Evolutionary conservation across 2,329 filamentous ascomycete genomes (phyloP), one percentile per base, ranked within the genome.

Genomic region (Aspergillus sp.): DNA sequence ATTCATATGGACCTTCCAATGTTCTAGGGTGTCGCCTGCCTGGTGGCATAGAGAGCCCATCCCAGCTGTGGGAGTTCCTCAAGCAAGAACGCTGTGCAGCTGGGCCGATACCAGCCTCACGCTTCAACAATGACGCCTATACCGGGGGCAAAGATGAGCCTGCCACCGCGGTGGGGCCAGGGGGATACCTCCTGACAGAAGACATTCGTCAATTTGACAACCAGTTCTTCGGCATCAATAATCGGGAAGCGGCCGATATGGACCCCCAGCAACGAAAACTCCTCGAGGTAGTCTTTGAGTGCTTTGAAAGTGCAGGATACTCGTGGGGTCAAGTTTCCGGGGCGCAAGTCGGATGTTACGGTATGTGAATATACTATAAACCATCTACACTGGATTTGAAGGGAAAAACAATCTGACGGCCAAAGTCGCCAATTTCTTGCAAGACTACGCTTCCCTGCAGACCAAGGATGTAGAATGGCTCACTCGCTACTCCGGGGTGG

Each of bases 241-340:
- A 47, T 60, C 3, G 68, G 69, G 55, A 68, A 65, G 8, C 54
- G 54, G 44, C 59, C 30, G 27, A 51, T 21, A 60, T 72, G 62
- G 71, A 74, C 49, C 71, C 71, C 0, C 64, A 69, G 27, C 70
- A 72, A 48, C 61, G 71, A 2, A 64, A 64, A 15, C 36, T 73
- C 3, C 64, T 74, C 3, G 70, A 73, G 54, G 64, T 68, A 8
- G 55, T 58, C 8, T 72, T 65, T 52, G 70, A 74, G 52, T 38
- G 42, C 4, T 60, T 73, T 0, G 69, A 71, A 50, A 61, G 41
- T 4, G 70, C 66, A 10, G 72, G 72, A 8, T 8, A 62, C 0
- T 41, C 66, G 8, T 52, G 69, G 3, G 58, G 67, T 0, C 8
- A 54, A 3, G 17, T 71, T 2, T 47, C 64, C 2, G 69, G 69